Conservation (phyloP, 345 rosid genomes). For the Mercurialis annua region DNA sequence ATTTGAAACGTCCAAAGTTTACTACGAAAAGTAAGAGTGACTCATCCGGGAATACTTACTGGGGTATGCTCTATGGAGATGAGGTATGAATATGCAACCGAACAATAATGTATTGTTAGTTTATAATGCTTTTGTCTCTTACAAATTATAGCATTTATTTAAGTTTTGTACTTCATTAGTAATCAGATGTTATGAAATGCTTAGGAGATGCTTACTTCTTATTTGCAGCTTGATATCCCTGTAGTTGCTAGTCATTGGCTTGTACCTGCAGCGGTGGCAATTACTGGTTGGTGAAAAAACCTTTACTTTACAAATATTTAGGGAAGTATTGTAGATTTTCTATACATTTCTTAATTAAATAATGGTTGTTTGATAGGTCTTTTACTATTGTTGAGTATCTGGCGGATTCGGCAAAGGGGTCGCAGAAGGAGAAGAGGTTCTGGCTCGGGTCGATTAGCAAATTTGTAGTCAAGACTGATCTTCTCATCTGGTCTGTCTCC, state of each 20-base stretch:
- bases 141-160: no score
- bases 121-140: background rate
- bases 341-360: background rate
- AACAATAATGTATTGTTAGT: background rate
- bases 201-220: background rate
- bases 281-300: slow-evolving; percentile 52
- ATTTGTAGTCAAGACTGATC: slow-evolving; percentile 28
- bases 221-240: slow-evolving; percentile 70
- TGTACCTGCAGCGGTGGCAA: slow-evolving; percentile 59
- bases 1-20: slow-evolving; percentile 35
- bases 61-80: slow-evolving; percentile 56
- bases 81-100: slow-evolving; percentile 49
- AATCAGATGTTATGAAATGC: background rate
- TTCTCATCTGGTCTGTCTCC: background rate
- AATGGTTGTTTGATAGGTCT: slow-evolving; percentile 43
- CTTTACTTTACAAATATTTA: background rate
- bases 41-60: slow-evolving; percentile 47
- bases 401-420: slow-evolving; percentile 75
- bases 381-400: slow-evolving; percentile 59
- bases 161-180: background rate
- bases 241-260: slow-evolving; percentile 73
- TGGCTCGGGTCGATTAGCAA: slow-evolving; percentile 47
- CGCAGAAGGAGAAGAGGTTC: slow-evolving; percentile 69
- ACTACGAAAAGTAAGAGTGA: slow-evolving; percentile 34
- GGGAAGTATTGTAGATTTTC: background rate